Percentiles rank a stretch among this genome's conserved stretches.
Evolutionary conservation across 352 stramenopile species (phyloP).

Genomic region (Globisporangium perplexum): DNA sequence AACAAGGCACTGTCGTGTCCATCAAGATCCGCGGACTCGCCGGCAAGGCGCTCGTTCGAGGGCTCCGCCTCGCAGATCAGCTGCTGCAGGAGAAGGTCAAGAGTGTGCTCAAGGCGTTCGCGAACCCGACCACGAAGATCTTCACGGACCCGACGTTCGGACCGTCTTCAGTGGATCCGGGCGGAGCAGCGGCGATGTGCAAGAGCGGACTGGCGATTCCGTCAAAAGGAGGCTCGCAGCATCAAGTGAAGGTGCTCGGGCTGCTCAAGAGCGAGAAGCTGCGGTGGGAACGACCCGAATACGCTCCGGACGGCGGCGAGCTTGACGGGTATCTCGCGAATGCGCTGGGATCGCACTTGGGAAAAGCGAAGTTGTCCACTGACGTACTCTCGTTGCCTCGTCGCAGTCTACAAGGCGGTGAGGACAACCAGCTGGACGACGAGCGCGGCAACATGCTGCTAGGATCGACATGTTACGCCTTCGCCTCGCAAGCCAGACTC

Average conservation of each 20-base stretch:
- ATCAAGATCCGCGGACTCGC: constrained; percentile 72
- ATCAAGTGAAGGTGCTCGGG: constrained; percentile 67
- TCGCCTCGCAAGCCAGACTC: constrained; percentile 56
- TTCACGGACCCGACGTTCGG: constrained; percentile 86
- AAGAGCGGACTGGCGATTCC: constrained; percentile 40
- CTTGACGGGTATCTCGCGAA: constrained; percentile 6
- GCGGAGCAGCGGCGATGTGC: constrained; percentile 62
- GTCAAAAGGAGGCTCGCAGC: constrained; percentile 67
- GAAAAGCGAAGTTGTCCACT: too few species aligned
- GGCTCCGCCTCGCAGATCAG: constrained; percentile 56
- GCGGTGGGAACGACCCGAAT: constrained; percentile 72
- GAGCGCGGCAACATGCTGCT: constrained; percentile 17
- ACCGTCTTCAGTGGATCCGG: constrained; percentile 39
- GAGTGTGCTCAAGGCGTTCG: constrained; percentile 45
- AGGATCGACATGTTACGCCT: constrained; percentile 27
- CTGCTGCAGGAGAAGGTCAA: constrained; percentile 75
- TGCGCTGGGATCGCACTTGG: too few species aligned
- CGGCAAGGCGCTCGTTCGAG: constrained; percentile 47
- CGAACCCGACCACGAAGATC: constrained; percentile 33
- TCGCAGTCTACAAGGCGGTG: constrained; percentile 14
- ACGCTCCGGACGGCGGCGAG: constrained; percentile 29
- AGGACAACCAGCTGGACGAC: constrained; percentile 25
- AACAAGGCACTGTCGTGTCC: constrained; percentile 70
- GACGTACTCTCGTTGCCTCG: background rate
- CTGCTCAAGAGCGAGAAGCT: constrained; percentile 73